phyloP scores from a whole-genome alignment of 805 yeast species.

The Kregervanrija pseudodelftensis region DNA sequence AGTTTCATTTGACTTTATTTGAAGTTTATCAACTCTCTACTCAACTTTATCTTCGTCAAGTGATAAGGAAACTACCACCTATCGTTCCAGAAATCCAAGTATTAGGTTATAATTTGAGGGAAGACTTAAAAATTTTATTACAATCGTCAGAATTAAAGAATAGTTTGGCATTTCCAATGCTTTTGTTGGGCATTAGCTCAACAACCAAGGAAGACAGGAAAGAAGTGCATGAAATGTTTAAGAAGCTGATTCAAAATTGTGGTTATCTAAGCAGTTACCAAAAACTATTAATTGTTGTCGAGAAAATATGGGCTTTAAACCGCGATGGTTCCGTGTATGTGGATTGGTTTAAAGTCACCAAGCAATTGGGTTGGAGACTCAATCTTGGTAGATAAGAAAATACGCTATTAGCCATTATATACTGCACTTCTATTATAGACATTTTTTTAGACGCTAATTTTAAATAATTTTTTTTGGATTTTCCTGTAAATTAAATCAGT shows the following conservation, averaged over 20 bases:
- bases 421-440: background rate
- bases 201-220: conserved; percentile 19
- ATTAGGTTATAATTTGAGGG: conserved; percentile 12
- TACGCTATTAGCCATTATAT: background rate
- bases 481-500: background rate
- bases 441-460: background rate
- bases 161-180: conserved; percentile 33
- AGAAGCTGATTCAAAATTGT: conserved; percentile 24
- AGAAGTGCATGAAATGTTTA: conserved; percentile 21
- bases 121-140: conserved; percentile 12
- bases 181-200: conserved; percentile 30
- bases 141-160: conserved; percentile 13
- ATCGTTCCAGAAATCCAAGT: conserved; percentile 22
- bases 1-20: conserved; percentile 28
- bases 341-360: conserved; percentile 35
- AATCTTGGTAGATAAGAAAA: conserved; percentile 17
- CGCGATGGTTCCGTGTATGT: conserved; percentile 28
- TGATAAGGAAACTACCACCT: conserved; percentile 20
- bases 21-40: conserved; percentile 26
- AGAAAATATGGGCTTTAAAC: conserved; percentile 32
- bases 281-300: conserved; percentile 22
- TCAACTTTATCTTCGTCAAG: conserved; percentile 21
- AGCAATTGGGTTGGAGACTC: conserved; percentile 31
- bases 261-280: conserved; percentile 26
- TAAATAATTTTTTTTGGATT: background rate